Conservation (phyloP, 2,329 filamentous ascomycete genomes). For the Rhynchosporium secalis region DNA sequence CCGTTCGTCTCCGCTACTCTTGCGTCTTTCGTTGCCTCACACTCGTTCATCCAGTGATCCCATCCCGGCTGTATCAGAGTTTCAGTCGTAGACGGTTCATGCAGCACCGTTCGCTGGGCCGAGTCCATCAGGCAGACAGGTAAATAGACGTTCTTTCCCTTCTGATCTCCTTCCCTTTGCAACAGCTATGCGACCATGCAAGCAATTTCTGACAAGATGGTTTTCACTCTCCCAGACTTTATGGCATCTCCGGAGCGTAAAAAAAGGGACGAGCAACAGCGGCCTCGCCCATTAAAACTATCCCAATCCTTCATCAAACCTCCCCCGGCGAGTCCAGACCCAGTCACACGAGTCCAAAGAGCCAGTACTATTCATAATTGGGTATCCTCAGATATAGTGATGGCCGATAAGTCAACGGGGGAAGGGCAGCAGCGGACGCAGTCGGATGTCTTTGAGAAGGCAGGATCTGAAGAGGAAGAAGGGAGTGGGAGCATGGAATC, state of each 20-base stretch:
- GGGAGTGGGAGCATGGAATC: slow-evolving; percentile 29
- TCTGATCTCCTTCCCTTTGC: slow-evolving; percentile 3
- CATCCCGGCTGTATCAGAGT: slow-evolving; percentile 33
- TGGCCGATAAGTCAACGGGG: slow-evolving; percentile 25
- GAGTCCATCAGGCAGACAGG: slow-evolving; percentile 17
- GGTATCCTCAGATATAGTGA: slow-evolving; percentile 23
- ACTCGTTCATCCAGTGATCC: slow-evolving; percentile 32
- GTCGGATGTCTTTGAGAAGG: slow-evolving; percentile 42
- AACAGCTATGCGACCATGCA: slow-evolving; percentile 22
- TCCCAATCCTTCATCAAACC: slow-evolving; percentile 44
- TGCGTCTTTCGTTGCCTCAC: slow-evolving; percentile 26
- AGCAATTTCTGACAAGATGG: slow-evolving; percentile 36
- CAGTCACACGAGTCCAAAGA: slow-evolving; percentile 29
- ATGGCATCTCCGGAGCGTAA: slow-evolving; percentile 36
- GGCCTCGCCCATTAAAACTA: slow-evolving; percentile 40
- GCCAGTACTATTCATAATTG: slow-evolving; percentile 40
- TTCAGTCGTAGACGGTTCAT: slow-evolving; percentile 38
- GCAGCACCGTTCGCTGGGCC: slow-evolving; percentile 27
- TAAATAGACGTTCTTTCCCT: slow-evolving; percentile 22
- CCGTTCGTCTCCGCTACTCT: slow-evolving; percentile 21
- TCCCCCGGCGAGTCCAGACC: slow-evolving; percentile 34
- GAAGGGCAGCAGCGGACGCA: slow-evolving; percentile 29
- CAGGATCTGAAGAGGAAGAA: slow-evolving; percentile 40
- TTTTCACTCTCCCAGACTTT: slow-evolving; percentile 37
- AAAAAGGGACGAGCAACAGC: slow-evolving; percentile 30